These are phyloP conservation scores for Phellopilus nigrolimitatus DNA, from an alignment of 1,284 basidiomycete species.

Conservation along the genomic window DNA sequence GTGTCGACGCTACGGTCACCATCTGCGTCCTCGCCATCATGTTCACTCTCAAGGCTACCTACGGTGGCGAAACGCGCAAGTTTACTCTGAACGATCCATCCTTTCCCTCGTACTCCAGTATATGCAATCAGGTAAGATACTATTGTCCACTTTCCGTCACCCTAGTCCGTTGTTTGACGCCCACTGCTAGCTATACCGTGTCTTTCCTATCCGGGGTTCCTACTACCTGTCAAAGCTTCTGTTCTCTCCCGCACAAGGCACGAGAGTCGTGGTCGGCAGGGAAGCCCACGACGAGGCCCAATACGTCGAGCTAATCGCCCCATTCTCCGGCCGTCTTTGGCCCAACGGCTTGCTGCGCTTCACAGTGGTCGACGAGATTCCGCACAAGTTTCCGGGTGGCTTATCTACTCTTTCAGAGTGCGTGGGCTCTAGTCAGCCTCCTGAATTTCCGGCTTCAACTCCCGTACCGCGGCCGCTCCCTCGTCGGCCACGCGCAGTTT, in stretches of 20 bases:
- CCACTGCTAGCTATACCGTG: constrained; percentile 51
- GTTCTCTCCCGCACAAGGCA: constrained; percentile 42
- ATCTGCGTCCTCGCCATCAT: constrained; percentile 32
- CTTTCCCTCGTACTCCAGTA: constrained; percentile 41
- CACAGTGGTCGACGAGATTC: constrained; percentile 46
- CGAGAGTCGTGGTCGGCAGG: constrained; percentile 55
- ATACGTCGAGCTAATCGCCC: constrained; percentile 46
- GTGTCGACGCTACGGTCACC: not conserved
- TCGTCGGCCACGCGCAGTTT: not conserved
- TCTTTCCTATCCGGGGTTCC: constrained; percentile 56
- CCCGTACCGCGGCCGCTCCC: constrained; percentile 4
- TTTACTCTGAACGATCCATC: constrained; percentile 37
- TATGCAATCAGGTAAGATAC: constrained; percentile 39
- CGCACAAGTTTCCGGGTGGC: constrained; percentile 8
- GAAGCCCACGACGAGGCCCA: constrained; percentile 56
- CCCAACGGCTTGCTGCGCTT: constrained; percentile 58
- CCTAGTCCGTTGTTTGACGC: constrained; percentile 18
- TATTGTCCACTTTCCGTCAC: constrained; percentile 3
- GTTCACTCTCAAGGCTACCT: constrained; percentile 54
- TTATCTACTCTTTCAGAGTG: not conserved
- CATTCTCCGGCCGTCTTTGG: constrained; percentile 46
- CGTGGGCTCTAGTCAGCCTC: not conserved
- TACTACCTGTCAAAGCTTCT: constrained; percentile 62
- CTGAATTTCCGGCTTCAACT: not conserved
- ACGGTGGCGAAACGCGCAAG: constrained; percentile 45